Percentiles rank a stretch among this genome's conserved stretches.
phyloP scores from a whole-genome alignment of 106 monocot genomes.

The Dendrobium catenatum region DNA sequence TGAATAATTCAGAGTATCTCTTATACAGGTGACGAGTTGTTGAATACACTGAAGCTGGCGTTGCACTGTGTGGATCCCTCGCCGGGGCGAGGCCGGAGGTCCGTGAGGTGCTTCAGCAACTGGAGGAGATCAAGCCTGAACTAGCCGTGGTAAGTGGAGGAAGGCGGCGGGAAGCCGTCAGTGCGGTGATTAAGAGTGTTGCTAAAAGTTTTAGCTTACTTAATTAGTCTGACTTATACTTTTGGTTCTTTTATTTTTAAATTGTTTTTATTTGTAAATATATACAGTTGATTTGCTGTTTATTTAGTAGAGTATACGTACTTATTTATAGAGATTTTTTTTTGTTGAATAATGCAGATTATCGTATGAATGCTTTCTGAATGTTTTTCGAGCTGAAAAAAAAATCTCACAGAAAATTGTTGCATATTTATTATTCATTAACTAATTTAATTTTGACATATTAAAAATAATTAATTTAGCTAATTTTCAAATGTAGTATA shows the following conservation, averaged over 20 bases:
- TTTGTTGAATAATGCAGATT: too few species aligned
- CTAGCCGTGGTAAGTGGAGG: conserved; percentile 11
- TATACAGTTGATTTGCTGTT: background rate
- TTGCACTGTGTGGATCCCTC: conserved; percentile 77
- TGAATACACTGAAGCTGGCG: conserved; percentile 79
- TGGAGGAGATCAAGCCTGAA: conserved; percentile 79
- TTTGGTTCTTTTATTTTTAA: background rate
- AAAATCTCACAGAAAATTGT: too few species aligned
- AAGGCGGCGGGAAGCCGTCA: conserved; percentile 1
- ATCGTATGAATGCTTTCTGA: too few species aligned
- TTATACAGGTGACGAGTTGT: conserved; percentile 48
- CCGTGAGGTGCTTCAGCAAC: conserved; percentile 49
- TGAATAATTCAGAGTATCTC: too few species aligned
- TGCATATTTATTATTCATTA: too few species aligned
- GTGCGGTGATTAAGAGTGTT: background rate
- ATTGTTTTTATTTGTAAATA: background rate
- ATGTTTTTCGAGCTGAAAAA: too few species aligned
- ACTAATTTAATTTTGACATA: too few species aligned
- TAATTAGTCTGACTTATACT: background rate
- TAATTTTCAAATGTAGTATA: too few species aligned
- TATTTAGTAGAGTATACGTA: background rate
- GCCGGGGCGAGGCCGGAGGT: conserved; percentile 64
- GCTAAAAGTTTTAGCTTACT: background rate
- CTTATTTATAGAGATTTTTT: too few species aligned
- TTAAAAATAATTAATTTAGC: too few species aligned